A percentile compares a stretch with the other conserved stretches of the same genome.
Evolutionary conservation across 257 asterid species (phyloP).

Genomic region (Przewalskia tangutica): DNA sequence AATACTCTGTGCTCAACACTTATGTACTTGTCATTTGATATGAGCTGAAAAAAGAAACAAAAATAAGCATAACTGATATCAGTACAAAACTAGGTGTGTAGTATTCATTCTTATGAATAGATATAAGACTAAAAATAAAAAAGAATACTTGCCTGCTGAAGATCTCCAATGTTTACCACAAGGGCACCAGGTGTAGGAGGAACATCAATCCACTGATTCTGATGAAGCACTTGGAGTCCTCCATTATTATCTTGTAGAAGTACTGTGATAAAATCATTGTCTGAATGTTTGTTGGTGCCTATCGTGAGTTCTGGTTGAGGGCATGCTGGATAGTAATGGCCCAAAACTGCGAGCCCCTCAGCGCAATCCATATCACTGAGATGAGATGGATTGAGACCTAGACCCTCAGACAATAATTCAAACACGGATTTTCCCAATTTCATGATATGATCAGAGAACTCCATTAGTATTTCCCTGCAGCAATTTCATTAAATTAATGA

Average conservation of each 20-base stretch:
- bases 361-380: constrained; percentile 38
- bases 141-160: constrained; percentile 42
- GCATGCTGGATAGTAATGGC: constrained; percentile 61
- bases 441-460: constrained; percentile 36
- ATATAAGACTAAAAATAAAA: neutral
- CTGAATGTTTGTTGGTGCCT: constrained; percentile 47
- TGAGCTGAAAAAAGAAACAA: constrained; percentile 22
- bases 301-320: constrained; percentile 56
- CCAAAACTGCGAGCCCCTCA: constrained; percentile 31
- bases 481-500: neutral
- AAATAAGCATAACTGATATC: neutral
- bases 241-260: constrained; percentile 54
- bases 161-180: constrained; percentile 52
- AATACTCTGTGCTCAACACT: constrained; percentile 50
- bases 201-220: constrained; percentile 46
- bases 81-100: neutral
- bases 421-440: constrained; percentile 33
- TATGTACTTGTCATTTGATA: constrained; percentile 51
- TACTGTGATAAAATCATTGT: constrained; percentile 47
- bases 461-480: constrained; percentile 46
- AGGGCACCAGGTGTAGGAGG: constrained; percentile 43
- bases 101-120: neutral
- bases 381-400: constrained; percentile 34
- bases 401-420: constrained; percentile 48
- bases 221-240: constrained; percentile 40